Evolutionary conservation across 257 asterid species (phyloP).

Genomic region (Solanum bulbocastanum): DNA sequence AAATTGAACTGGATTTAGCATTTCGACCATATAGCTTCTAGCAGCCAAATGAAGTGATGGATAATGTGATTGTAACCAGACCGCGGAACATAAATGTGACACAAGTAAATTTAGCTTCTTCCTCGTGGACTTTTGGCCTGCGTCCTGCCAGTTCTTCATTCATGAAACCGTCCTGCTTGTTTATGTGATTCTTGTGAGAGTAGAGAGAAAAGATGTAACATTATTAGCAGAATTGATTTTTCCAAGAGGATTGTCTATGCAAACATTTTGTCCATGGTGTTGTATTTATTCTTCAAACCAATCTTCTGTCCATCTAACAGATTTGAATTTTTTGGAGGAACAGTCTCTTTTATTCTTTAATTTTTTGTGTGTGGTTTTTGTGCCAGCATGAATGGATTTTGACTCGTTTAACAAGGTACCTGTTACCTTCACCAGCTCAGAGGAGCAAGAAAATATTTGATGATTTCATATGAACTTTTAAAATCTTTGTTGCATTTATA

Average conservation of each 20-base stretch:
- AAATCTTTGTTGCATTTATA: too few relatives aligned
- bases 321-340: not conserved
- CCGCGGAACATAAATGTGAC: not conserved
- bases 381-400: not conserved
- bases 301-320: not conserved
- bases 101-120: not conserved
- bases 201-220: not conserved
- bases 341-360: too few relatives aligned
- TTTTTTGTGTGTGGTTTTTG: not conserved
- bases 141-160: not conserved
- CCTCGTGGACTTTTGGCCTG: not conserved
- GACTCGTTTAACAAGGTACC: not conserved
- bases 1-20: conserved; percentile 16
- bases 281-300: not conserved
- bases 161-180: not conserved
- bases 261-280: not conserved
- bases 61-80: not conserved
- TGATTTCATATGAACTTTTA: not conserved
- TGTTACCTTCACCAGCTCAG: not conserved
- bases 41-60: not conserved
- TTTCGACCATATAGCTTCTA: not conserved
- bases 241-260: not conserved
- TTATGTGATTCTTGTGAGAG: not conserved
- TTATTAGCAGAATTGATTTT: not conserved
- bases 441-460: not conserved